These are phyloP conservation scores for Fusarium beomiforme DNA, from an alignment of 2,329 filamentous ascomycete genomes.

Conservation along the genomic window DNA sequence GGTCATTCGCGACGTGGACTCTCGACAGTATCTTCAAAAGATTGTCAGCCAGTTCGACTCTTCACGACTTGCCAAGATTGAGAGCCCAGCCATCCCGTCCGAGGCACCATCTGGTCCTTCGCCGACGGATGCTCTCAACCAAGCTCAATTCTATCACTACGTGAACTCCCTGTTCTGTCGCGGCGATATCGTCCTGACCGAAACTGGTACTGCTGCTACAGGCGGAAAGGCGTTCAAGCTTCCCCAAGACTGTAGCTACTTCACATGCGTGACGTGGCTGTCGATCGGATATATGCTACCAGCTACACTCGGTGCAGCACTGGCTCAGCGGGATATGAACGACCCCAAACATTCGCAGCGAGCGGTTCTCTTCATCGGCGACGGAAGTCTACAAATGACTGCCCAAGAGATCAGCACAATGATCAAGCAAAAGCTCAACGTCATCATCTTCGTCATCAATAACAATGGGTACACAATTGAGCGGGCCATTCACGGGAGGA, in stretches of 20 bases:
- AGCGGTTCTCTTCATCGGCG: conserved; percentile 11
- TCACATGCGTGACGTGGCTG: conserved; percentile 13
- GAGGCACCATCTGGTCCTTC: neutral
- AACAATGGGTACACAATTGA: conserved; percentile 21
- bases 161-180: conserved; percentile 10
- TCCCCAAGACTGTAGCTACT: neutral
- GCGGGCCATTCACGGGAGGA: conserved; percentile 12
- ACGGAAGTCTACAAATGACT: conserved; percentile 14
- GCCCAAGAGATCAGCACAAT: conserved; percentile 16
- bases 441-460: conserved; percentile 13
- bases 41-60: neutral
- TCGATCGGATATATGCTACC: conserved; percentile 24
- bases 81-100: neutral
- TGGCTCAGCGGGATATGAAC: neutral
- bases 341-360: neutral
- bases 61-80: neutral
- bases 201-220: conserved; percentile 18
- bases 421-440: conserved; percentile 10
- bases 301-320: conserved; percentile 5
- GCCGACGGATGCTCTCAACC: neutral
- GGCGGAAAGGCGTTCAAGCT: conserved; percentile 6
- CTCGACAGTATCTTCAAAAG: neutral
- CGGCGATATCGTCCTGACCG: neutral
- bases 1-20: neutral
- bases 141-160: conserved; percentile 5